Evolutionary conservation across 2,329 filamentous ascomycete genomes (phyloP), one percentile per base, ranked within the genome.

Genomic region (Penicillium glabrum): DNA sequence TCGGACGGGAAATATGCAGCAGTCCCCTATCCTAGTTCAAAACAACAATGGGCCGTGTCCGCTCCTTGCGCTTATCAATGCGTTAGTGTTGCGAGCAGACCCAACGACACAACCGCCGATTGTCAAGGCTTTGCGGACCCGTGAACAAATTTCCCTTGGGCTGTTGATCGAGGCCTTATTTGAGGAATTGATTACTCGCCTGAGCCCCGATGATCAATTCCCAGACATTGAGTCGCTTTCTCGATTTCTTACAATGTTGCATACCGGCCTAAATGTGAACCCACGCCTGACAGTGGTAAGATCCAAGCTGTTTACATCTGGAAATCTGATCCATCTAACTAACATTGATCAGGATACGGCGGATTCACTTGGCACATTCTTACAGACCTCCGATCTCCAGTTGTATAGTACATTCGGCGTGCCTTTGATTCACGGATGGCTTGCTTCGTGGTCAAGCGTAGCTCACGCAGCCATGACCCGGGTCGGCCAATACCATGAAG

Each of bases 221-320:
- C 93, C 93, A 0, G 95, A 98, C 70, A 89, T 98, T 10, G 84
- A 88, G 35, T 93, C 96, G 57, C 80, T 99, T 1, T 96, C 96
- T 72, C 82, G 83, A 7, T 99, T 99, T 69, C 79, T 99, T 2
- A 85, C 95, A 55, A 90, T 91, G 45, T 79, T 99, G 2, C 91
- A 97, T 66, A 98, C 93, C 0, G 95, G 95, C 37, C 96, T 99
- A 90, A 99, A 98, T 67, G 93, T 98, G 56, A 99, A 99, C 63
- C 95, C 95, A 2, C 86, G 89, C 21, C 95, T 96, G 61, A 82
- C 96, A 8, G 83, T 90, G 2, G 82, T 73, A 67, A 57, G 62
- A 50, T 14, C n/a, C 10, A 44, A 45, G 9, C 27, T 14, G 7
- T 41, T 26, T 23, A 26, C 21, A n/a, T 2, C 26, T 46, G 1